phyloP scores from a whole-genome alignment of 257 asterid genomes.

The Cruciata laevipes region DNA sequence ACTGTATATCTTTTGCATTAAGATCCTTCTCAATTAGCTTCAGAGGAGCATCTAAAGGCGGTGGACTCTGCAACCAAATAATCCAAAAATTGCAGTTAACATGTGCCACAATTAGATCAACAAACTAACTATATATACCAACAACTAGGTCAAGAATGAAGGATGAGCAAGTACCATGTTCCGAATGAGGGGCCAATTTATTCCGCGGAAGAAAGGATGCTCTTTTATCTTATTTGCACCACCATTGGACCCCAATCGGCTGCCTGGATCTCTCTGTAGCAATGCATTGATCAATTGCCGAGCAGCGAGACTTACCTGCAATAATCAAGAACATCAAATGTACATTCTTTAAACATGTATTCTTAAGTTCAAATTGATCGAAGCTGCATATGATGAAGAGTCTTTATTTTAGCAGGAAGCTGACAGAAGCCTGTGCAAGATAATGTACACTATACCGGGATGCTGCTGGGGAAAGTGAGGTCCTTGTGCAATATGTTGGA shows the following conservation, averaged over 20 bases:
- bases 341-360: neutral
- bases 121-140: too few species aligned
- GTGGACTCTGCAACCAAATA: slow-evolving; percentile 60
- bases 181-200: slow-evolving; percentile 89
- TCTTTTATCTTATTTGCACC: slow-evolving; percentile 90
- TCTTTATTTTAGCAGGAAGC: too few species aligned
- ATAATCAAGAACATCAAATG: slow-evolving; percentile 14
- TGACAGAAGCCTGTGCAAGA: too few species aligned
- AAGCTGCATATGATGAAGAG: too few species aligned
- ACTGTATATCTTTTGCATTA: slow-evolving; percentile 45
- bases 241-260: slow-evolving; percentile 76
- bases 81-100: neutral
- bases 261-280: slow-evolving; percentile 68
- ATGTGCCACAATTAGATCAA: too few species aligned
- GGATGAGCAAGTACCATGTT: slow-evolving; percentile 61
- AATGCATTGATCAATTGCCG: slow-evolving; percentile 77
- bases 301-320: slow-evolving; percentile 68
- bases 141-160: slow-evolving; percentile 3
- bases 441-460: slow-evolving; percentile 45
- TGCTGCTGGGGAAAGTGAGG: slow-evolving; percentile 97
- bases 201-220: slow-evolving; percentile 79
- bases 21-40: slow-evolving; percentile 56
- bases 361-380: neutral
- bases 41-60: slow-evolving; percentile 71
- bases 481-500: slow-evolving; percentile 89